These are phyloP conservation scores for Aspergillus caelatus DNA, from an alignment of 2,329 filamentous ascomycete species.

Conservation along the genomic window DNA sequence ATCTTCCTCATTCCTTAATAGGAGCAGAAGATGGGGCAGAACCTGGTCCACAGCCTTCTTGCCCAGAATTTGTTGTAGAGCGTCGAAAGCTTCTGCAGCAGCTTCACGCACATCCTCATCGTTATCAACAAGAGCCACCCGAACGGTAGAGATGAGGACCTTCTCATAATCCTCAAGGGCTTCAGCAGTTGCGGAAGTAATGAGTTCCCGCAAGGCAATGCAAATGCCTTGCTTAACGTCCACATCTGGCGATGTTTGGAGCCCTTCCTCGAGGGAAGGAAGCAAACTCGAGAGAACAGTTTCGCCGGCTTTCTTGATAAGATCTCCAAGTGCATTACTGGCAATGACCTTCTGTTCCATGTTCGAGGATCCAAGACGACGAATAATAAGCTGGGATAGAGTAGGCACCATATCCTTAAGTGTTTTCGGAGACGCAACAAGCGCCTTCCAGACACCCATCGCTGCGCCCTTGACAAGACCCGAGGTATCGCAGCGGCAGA, in stretches of 20 bases:
- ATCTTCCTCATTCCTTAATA: constrained; percentile 82
- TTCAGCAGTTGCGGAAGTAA: constrained; percentile 83
- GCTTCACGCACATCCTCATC: constrained; percentile 91
- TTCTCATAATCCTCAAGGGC: constrained; percentile 93
- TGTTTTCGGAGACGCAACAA: constrained; percentile 87
- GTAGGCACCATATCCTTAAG: constrained; percentile 95
- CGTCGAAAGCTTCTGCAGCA: constrained; percentile 95
- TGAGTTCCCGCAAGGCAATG: constrained; percentile 90
- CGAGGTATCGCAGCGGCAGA: constrained; percentile 96
- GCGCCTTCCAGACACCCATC: constrained; percentile 92
- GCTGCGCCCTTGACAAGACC: constrained; percentile 87
- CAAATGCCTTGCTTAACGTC: constrained; percentile 97
- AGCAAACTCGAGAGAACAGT: constrained; percentile 84
- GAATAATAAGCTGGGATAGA: constrained; percentile 91
- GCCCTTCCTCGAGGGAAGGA: constrained; percentile 87
- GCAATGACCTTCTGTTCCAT: constrained; percentile 99
- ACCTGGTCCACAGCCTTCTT: constrained; percentile 96
- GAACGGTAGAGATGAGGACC: constrained; percentile 89
- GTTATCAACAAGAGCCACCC: constrained; percentile 86
- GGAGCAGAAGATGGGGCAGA: constrained; percentile 83
- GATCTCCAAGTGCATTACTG: constrained; percentile 91
- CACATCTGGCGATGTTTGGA: constrained; percentile 84
- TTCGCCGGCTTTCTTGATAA: constrained; percentile 96
- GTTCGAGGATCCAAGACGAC: constrained; percentile 89
- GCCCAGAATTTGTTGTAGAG: constrained; percentile 87